These are phyloP conservation scores for Neofusicoccum parvum DNA, from an alignment of 2,329 filamentous ascomycete genomes.

Conservation along the genomic window DNA sequence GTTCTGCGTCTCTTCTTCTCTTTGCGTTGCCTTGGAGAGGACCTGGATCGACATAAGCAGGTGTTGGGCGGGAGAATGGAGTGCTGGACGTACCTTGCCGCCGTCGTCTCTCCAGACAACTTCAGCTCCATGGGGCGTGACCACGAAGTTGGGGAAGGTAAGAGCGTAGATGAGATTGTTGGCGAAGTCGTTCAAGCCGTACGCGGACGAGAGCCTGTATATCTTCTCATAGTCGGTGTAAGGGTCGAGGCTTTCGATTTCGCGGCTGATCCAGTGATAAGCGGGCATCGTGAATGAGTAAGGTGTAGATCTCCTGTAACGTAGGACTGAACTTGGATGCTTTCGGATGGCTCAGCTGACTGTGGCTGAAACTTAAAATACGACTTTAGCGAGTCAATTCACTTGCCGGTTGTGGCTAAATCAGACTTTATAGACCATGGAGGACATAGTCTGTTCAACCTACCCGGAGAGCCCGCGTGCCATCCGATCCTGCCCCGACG, in stretches of 20 bases:
- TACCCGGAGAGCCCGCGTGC: background rate
- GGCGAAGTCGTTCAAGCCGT: background rate
- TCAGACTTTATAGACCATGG: too few species aligned
- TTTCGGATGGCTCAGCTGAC: too few species aligned
- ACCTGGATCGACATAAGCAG: background rate
- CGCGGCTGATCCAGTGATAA: background rate
- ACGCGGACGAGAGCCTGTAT: background rate
- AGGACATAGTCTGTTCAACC: too few species aligned
- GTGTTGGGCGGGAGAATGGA: rapidly evolving
- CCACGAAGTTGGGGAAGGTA: slow-evolving; percentile 11
- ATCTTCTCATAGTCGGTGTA: slow-evolving; percentile 1
- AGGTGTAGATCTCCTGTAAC: too few species aligned
- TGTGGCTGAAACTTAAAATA: background rate
- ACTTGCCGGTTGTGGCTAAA: background rate
- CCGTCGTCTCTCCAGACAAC: slow-evolving; percentile 11
- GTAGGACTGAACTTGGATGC: too few species aligned
- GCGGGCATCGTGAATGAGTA: background rate
- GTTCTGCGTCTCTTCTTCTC: slow-evolving; percentile 10
- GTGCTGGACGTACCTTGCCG: background rate
- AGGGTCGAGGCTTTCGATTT: slow-evolving; percentile 5
- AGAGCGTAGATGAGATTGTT: slow-evolving; percentile 5
- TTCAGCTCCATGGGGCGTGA: slow-evolving; percentile 2
- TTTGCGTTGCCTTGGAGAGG: background rate
- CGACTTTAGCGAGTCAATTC: background rate
- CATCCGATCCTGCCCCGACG: background rate